These are phyloP conservation scores for Lentinus brumalis DNA, from an alignment of 768 basidiomycete genomes.

Conservation along the genomic window DNA sequence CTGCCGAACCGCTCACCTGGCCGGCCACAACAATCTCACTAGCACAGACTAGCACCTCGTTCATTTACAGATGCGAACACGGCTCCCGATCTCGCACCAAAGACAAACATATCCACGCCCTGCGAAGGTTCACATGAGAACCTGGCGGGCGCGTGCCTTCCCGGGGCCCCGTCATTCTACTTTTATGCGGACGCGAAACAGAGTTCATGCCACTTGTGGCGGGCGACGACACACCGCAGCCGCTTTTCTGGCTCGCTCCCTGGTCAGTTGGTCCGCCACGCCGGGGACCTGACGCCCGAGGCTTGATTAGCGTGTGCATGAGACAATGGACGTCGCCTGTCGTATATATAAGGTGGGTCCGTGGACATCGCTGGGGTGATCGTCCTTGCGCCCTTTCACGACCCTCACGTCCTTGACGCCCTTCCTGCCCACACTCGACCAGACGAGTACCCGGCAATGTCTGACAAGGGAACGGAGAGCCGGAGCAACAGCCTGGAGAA, in stretches of 20 bases:
- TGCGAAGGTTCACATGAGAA: conserved; percentile 8
- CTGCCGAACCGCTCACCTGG: background rate
- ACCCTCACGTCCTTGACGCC: background rate
- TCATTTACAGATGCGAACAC: background rate
- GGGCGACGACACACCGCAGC: background rate
- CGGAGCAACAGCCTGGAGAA: conserved; percentile 5
- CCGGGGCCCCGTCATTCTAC: background rate
- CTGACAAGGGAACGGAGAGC: conserved; percentile 4
- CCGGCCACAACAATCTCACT: background rate
- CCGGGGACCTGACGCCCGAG: background rate
- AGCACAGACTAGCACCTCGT: background rate
- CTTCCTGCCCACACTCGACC: no score
- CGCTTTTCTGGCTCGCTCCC: background rate
- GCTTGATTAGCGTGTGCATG: conserved; percentile 8
- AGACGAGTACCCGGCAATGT: background rate
- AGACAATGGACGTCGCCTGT: background rate
- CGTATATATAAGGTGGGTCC: background rate
- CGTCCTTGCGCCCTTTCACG: background rate
- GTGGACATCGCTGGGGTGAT: background rate
- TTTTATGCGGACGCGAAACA: background rate
- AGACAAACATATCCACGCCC: background rate
- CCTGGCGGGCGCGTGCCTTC: background rate
- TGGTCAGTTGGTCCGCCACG: background rate
- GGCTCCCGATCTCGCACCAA: background rate
- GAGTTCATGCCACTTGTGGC: background rate